A percentile compares a stretch with the other conserved stretches of the same genome.
Evolutionary conservation across 2,329 filamentous ascomycete species (phyloP).

Genomic region (Fusarium metavorans): DNA sequence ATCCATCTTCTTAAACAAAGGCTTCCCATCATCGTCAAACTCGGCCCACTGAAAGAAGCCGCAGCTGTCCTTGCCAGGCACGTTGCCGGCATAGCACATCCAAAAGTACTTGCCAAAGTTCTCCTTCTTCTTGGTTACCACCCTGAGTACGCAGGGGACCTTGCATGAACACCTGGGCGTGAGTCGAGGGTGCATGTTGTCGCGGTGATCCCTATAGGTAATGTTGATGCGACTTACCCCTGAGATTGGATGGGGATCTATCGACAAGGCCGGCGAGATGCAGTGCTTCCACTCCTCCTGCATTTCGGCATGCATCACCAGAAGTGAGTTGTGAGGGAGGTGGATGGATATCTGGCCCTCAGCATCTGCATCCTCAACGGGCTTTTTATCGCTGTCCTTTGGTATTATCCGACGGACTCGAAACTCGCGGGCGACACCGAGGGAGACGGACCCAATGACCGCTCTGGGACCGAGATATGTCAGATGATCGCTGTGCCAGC

Average conservation of each 20-base stretch:
- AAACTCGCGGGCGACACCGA: constrained; percentile 95
- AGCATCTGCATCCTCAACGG: constrained; percentile 66
- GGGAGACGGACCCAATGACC: constrained; percentile 88
- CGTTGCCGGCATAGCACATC: constrained; percentile 87
- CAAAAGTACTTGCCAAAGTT: constrained; percentile 88
- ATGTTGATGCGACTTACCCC: constrained; percentile 89
- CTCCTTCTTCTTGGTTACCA: constrained; percentile 82
- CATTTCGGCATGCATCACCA: constrained; percentile 98
- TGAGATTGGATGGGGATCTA: constrained; percentile 87
- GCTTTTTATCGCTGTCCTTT: constrained; percentile 58
- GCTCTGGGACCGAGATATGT: constrained; percentile 92
- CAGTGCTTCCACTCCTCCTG: constrained; percentile 97
- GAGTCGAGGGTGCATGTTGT: constrained; percentile 78
- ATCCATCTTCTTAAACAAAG: constrained; percentile 50
- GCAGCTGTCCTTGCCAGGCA: constrained; percentile 77
- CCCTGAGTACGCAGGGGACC: constrained; percentile 76
- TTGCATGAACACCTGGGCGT: constrained; percentile 85
- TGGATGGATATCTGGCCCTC: constrained; percentile 93
- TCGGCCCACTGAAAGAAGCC: constrained; percentile 87
- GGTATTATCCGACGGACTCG: constrained; percentile 83
- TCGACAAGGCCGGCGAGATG: constrained; percentile 78
- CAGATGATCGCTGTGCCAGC: constrained; percentile 92
- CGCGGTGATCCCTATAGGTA: constrained; percentile 90
- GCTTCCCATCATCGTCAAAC: constrained; percentile 88
- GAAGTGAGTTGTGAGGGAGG: constrained; percentile 91